Percentiles rank a stretch among this genome's conserved stretches.
These are phyloP conservation scores for Kurtzmaniella quercitrusa DNA, from an alignment of 1,139 yeast species.

Conservation along the genomic window DNA sequence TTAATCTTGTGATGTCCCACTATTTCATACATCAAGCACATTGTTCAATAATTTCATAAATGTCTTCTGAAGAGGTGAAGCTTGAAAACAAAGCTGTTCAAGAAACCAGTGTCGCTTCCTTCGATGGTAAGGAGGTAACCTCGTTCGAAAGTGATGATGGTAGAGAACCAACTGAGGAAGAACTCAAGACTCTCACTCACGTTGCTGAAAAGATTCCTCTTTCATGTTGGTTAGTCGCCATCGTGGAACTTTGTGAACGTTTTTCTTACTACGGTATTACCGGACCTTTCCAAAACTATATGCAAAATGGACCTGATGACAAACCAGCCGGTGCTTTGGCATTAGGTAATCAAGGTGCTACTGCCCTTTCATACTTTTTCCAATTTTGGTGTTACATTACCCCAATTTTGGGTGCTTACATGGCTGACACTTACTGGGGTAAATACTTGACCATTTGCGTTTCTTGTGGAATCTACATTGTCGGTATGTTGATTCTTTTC, in stretches of 20 bases:
- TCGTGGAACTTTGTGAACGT: conserved; percentile 79
- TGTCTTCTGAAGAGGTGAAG: neutral
- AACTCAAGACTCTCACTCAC: conserved; percentile 37
- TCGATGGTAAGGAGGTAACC: neutral
- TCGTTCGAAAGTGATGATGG: conserved; percentile 22
- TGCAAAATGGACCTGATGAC: conserved; percentile 50
- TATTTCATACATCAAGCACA: neutral
- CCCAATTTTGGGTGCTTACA: conserved; percentile 73
- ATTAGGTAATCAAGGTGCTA: conserved; percentile 62
- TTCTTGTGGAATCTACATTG: conserved; percentile 55
- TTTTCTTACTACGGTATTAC: conserved; percentile 80
- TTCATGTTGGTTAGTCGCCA: conserved; percentile 67
- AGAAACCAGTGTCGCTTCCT: neutral
- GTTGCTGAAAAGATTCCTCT: conserved; percentile 38
- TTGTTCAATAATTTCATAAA: neutral
- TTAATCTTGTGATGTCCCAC: neutral
- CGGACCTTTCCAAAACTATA: conserved; percentile 75
- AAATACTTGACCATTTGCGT: conserved; percentile 65
- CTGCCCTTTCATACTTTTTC: conserved; percentile 72
- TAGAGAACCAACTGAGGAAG: conserved; percentile 35
- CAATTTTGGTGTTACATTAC: conserved; percentile 83
- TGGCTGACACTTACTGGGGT: conserved; percentile 74
- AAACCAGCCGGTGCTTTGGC: conserved; percentile 59
- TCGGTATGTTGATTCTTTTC: conserved; percentile 63
- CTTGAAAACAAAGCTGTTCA: neutral